Conservation (phyloP, 2,329 filamentous ascomycete genomes). For the Cercospora sesami region DNA sequence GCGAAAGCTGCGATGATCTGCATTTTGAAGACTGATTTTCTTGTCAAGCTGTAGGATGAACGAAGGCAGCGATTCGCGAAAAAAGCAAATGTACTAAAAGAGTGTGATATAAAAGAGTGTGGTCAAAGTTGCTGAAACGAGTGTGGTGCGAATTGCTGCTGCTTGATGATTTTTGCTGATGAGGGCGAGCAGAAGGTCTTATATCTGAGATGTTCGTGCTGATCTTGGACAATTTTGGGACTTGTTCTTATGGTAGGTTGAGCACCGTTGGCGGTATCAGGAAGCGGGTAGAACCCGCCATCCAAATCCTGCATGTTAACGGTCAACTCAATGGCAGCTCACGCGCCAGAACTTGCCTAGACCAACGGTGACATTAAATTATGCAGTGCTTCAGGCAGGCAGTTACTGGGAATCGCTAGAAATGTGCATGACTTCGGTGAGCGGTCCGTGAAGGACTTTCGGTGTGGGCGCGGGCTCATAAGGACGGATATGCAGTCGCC, state of each 20-base stretch:
- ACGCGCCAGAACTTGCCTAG: background rate
- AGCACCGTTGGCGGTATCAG: background rate
- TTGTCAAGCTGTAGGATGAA: background rate
- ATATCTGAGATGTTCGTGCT: background rate
- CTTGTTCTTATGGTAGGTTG: background rate
- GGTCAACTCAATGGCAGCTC: background rate
- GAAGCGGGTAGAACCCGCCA: background rate
- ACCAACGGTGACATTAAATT: background rate
- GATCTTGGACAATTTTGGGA: background rate
- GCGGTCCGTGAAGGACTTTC: background rate
- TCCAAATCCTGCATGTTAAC: background rate
- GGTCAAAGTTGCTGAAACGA: background rate
- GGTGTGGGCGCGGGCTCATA: background rate
- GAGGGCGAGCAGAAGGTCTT: background rate
- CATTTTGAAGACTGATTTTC: conserved; percentile 29
- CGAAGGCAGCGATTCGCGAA: background rate
- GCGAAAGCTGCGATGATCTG: conserved; percentile 20
- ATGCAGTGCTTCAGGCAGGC: background rate
- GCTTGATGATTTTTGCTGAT: background rate
- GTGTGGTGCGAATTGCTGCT: background rate
- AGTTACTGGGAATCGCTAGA: background rate
- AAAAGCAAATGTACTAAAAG: conserved; percentile 1
- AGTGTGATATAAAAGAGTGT: conserved; percentile 1
- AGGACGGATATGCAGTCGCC: background rate
- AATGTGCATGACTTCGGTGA: background rate